Evolutionary conservation across 2,329 filamentous ascomycete species (phyloP).

Genomic region (Xylariaceae sp.): DNA sequence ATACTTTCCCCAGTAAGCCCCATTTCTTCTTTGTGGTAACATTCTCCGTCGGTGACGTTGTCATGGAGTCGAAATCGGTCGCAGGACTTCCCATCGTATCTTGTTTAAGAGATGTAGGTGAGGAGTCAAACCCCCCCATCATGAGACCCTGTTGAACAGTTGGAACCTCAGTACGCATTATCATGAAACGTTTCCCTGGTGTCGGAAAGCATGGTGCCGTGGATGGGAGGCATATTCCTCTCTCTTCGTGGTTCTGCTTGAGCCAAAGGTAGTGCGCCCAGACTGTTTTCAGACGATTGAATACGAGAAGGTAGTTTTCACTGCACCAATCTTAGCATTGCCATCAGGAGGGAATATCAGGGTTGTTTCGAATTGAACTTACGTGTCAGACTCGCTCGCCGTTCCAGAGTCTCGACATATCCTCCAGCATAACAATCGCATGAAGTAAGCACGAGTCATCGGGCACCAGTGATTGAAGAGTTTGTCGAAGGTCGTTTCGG

Average conservation of each 20-base stretch:
- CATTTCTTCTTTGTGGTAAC: constrained; percentile 55
- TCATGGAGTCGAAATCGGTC: constrained; percentile 31
- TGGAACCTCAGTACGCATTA: constrained; percentile 73
- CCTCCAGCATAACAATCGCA: constrained; percentile 87
- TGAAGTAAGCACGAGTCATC: constrained; percentile 91
- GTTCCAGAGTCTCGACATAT: constrained; percentile 73
- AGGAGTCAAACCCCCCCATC: constrained; percentile 50
- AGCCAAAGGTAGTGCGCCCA: constrained; percentile 81
- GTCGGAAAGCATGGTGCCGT: constrained; percentile 82
- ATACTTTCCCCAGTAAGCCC: constrained; percentile 63
- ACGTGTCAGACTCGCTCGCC: constrained; percentile 64
- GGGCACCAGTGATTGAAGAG: constrained; percentile 94
- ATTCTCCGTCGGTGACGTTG: constrained; percentile 7
- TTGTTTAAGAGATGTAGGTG: constrained; percentile 24
- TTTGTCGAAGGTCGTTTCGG: constrained; percentile 71
- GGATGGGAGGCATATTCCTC: constrained; percentile 59
- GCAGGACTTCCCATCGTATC: constrained; percentile 22
- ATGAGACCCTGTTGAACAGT: constrained; percentile 44
- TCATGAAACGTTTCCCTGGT: constrained; percentile 81
- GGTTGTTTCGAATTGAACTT: constrained; percentile 38
- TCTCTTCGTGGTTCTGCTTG: constrained; percentile 61
- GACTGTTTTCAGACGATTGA: constrained; percentile 64
- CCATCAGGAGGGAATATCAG: no score
- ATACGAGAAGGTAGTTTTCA: constrained; percentile 66
- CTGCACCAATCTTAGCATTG: constrained; percentile 39